Evolutionary conservation across 1,284 basidiomycete genomes (phyloP).

Genomic region (Grifola frondosa): DNA sequence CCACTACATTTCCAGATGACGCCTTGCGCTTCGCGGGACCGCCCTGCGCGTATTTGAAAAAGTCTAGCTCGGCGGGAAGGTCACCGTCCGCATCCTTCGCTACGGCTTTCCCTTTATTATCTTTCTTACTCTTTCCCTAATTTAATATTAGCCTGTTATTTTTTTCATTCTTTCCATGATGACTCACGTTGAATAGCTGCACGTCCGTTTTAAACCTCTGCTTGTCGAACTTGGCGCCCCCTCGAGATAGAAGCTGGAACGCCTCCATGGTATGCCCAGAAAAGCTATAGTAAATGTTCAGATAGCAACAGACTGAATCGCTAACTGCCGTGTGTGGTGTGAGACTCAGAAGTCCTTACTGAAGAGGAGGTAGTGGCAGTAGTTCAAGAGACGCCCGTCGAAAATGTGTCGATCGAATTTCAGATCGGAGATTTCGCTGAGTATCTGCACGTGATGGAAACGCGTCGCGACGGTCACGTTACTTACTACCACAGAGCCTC

Average conservation of each 20-base stretch:
- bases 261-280: slow-evolving; percentile 28
- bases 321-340: slow-evolving; percentile 2
- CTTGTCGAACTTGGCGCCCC: slow-evolving; percentile 32
- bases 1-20: slow-evolving; percentile 5
- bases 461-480: no score
- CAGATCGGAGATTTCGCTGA: no score
- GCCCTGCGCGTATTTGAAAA: slow-evolving; percentile 80
- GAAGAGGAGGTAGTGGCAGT: no score
- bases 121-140: slow-evolving; percentile 16
- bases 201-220: slow-evolving; percentile 58
- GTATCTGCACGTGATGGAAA: no score
- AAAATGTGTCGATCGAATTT: no score
- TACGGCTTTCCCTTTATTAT: slow-evolving; percentile 24
- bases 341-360: no score
- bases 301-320: not conserved
- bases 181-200: slow-evolving; percentile 66
- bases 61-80: slow-evolving; percentile 81
- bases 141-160: slow-evolving; percentile 1
- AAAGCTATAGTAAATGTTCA: not conserved
- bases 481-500: no score
- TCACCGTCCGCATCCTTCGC: slow-evolving; percentile 37
- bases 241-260: slow-evolving; percentile 32
- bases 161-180: no score
- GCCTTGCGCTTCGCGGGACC: slow-evolving; percentile 45
- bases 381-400: no score